Evolutionary conservation across 2,329 filamentous ascomycete genomes (phyloP).

Genomic region (Sporothrix schenckii): DNA sequence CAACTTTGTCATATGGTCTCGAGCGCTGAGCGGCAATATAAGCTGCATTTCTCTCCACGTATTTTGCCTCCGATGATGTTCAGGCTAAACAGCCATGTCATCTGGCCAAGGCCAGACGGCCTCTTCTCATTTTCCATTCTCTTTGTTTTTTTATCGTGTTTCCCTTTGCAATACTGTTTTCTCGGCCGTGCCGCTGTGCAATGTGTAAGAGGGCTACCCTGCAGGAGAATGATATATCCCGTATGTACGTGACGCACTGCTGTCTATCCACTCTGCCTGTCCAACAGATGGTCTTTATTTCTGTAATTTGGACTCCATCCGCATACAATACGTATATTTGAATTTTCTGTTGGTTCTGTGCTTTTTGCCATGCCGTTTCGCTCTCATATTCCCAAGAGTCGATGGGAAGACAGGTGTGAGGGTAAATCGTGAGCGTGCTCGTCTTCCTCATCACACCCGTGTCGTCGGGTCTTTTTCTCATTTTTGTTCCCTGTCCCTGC

Average conservation of each 20-base stretch:
- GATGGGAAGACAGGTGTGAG: not conserved
- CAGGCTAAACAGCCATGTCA: conserved; percentile 1
- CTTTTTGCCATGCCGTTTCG: not conserved
- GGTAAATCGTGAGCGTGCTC: not conserved
- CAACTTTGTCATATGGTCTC: not conserved
- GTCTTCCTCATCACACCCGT: not conserved
- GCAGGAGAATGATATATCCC: not conserved
- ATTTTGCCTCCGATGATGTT: not conserved
- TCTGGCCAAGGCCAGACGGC: not conserved
- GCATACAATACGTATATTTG: not conserved
- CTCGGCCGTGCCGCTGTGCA: not conserved
- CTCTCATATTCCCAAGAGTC: not conserved
- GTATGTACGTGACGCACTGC: too few species aligned
- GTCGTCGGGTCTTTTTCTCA: not conserved
- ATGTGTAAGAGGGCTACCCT: too few species aligned
- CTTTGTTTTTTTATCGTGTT: too few species aligned
- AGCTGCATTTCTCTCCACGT: not conserved
- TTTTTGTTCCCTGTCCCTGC: not conserved
- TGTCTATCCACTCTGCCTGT: not conserved
- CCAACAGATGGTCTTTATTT: not conserved
- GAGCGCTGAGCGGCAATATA: not conserved
- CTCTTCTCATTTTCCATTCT: not conserved
- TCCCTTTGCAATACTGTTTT: not conserved
- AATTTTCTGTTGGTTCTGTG: not conserved
- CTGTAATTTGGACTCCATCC: not conserved